Conservation (phyloP, 1,139 yeast genomes). For the Debaryomyces nepalensis region DNA sequence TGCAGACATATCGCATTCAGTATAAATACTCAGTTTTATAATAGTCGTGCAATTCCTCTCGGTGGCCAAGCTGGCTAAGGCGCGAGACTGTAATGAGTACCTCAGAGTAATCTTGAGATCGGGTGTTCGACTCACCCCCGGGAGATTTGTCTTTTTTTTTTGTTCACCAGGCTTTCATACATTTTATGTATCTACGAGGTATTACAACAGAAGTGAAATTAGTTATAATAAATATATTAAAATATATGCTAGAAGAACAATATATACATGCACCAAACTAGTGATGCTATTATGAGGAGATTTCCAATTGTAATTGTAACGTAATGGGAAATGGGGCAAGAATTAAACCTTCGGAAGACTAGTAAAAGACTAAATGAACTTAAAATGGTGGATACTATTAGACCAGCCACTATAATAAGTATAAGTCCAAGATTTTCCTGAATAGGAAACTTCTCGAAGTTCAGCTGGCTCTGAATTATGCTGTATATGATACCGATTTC, state of each 20-base stretch:
- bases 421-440: slow-evolving; percentile 40
- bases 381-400: slow-evolving; percentile 38
- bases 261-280: slow-evolving; percentile 8
- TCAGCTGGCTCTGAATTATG: slow-evolving; percentile 30
- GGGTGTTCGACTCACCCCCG: slow-evolving; percentile 88
- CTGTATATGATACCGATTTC: slow-evolving; percentile 50
- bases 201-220: no score
- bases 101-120: slow-evolving; percentile 71
- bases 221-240: background rate
- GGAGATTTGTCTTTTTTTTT: slow-evolving; percentile 55
- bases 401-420: slow-evolving; percentile 38
- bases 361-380: slow-evolving; percentile 39
- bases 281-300: slow-evolving; percentile 1
- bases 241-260: slow-evolving; percentile 2
- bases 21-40: background rate
- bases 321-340: slow-evolving; percentile 32
- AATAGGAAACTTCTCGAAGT: slow-evolving; percentile 29
- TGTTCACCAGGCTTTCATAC: background rate
- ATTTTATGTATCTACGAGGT: background rate
- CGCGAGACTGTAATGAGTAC: slow-evolving; percentile 74
- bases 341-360: slow-evolving; percentile 32
- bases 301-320: background rate
- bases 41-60: slow-evolving; percentile 41
- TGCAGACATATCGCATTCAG: background rate
- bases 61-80: slow-evolving; percentile 84